Base-by-base conservation (phyloP, 139 green algal genomes). In the Penium margaritaceum region DNA sequence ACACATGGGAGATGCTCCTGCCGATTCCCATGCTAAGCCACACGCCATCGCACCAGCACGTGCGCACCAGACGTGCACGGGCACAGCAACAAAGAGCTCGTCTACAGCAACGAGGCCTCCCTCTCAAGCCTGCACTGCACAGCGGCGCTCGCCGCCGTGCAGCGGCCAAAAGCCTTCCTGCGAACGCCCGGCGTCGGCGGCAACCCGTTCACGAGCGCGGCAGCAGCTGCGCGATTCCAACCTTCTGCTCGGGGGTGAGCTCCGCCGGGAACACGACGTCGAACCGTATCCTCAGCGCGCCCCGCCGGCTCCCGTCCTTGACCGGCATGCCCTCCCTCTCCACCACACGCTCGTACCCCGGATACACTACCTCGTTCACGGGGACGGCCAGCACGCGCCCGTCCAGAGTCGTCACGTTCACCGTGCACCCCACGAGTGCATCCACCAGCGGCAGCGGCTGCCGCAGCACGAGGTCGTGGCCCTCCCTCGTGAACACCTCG, bases 381-480 rank as follows among this genome's bases (percentile, higher is more conserved):
- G 33, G 39, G 19, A 81, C 72, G 19, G 32, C 64, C 33, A 80
- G 63, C 53, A 29, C 58, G 9, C 63, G 53, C 21, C 72, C 41
- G 33, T 80, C 73, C n/a, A 84, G 46, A 32, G 78, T 84, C 30
- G 43, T 68, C 47, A 84, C 34, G n/a, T n/a, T 37, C 36, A 74
- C 44, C 6, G n/a, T 74, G 39, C 29, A 58, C 7, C 60, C 73
- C 19, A 33, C 29, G 39, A 81, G 58, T 21, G 74, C 74, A 14
- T 57, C 9, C n/a, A 36, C n/a, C 63, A 80, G 63, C 12, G 63
- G 24, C 2, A 68, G n/a, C 47, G 29, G 32, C 21, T 63, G 65
- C 34, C 19, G 87, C 67, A 83, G 83, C 5, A 91, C 35, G 27
- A 97, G 83, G 81, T 96, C 88, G 74, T 91, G 84, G 43, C 88